Base-by-base conservation (phyloP, 2,329 filamentous ascomycete species). In the Ophiostoma sp. region DNA sequence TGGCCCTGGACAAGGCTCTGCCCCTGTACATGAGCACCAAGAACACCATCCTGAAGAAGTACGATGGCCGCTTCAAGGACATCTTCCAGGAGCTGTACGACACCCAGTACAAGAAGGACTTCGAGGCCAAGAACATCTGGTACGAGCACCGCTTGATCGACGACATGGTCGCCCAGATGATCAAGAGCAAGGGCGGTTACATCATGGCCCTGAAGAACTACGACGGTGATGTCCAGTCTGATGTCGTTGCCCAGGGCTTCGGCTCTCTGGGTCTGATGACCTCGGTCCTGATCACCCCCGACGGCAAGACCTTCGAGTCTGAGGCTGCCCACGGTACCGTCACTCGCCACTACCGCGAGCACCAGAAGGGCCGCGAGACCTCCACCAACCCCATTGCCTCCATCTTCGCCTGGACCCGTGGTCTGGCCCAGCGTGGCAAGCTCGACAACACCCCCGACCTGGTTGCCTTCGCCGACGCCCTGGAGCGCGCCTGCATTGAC, bases 1-100 rank as follows among this genome's bases (percentile, higher is more conserved):
- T 98, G 78, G 95, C 96, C 45, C 85, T 98, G 63, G 87, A 90
- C 83, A 96, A 97, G 89, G 87, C 87, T 76, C 87, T 97, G 77
- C 96, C 96, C n/a, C 87, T 99, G 80, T 99, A 98, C 88, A 97
- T 98, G 95, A 97, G 94, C 89, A 99, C 96, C 84, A 99, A 99
- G 92, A 98, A 98, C 89, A 99, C 96, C 78, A 99, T 99, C 79
- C 87, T 99, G 78, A 99, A 99, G 89, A 95, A 95, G 84, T 99
- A 99, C 85, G 96, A 99, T 81, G 96, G 96, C 71, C 90, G 93
- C 79, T 99, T 99, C 90, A 98, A 98, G 91, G 96, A 99, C 81
- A 97, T 98, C 83, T 99, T 99, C 90, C 93, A 99, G 88, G 93
- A 97, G 81, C 90, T 98, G 79, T 99, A 95, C 85, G 93, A 98